Evolutionary conservation across 768 basidiomycete species (phyloP).

Genomic region (Phylloporus rhodoxanthus): DNA sequence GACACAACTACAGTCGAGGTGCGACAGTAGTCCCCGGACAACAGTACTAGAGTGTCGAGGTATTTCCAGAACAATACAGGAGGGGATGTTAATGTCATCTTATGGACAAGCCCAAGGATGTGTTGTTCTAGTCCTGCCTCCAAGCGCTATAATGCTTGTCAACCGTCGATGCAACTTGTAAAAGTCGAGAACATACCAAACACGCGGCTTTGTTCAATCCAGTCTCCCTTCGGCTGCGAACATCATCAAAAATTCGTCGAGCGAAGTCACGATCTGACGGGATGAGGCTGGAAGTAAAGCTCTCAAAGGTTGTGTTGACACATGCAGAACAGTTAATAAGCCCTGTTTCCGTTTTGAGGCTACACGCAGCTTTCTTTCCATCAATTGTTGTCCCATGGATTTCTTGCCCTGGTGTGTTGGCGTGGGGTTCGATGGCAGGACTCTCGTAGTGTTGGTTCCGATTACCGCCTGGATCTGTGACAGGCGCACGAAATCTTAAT

Average conservation of each 20-base stretch:
- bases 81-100: conserved; percentile 40
- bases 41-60: conserved; percentile 50
- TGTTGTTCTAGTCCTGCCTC: conserved; percentile 16
- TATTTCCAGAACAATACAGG: conserved; percentile 67
- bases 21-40: conserved; percentile 46
- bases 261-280: conserved; percentile 18
- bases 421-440: conserved; percentile 8
- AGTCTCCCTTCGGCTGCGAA: conserved; percentile 9
- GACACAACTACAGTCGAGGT: conserved; percentile 55
- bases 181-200: conserved; percentile 25
- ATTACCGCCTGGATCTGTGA: conserved; percentile 12
- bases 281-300: conserved; percentile 18
- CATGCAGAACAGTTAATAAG: conserved; percentile 32
- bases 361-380: conserved; percentile 47
- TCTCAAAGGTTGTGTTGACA: conserved; percentile 17
- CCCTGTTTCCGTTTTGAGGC: conserved; percentile 20
- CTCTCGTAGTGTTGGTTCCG: conserved; percentile 10
- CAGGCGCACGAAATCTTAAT: conserved; percentile 34
- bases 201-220: conserved; percentile 29
- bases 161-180: not conserved
- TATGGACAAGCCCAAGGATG: conserved; percentile 32
- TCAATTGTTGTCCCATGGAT: conserved; percentile 41
- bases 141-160: conserved; percentile 8
- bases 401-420: conserved; percentile 12
- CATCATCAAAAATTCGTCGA: conserved; percentile 12